Base-by-base conservation (phyloP, 371 early-diverging fungal species). In the Rhizomucor miehei region DNA sequence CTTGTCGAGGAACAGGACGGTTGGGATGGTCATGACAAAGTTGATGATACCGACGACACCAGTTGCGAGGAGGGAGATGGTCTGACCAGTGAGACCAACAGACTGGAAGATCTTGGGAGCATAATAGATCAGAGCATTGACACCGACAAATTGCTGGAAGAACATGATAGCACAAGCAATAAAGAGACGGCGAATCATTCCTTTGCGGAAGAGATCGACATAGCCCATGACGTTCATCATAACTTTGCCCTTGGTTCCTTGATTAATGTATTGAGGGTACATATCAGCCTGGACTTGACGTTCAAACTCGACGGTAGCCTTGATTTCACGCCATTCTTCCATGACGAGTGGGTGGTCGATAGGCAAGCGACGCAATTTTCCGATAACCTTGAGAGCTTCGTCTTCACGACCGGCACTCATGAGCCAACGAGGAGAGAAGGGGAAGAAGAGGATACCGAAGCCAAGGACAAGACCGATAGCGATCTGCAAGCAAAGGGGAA, bases 341-440 rank as follows among this genome's bases (percentile, higher is more conserved):
- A 78, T 24, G 10, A 93, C 86, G 9, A 60, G 66, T 6, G 86
- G 68, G 52, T 72, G 70, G 41, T 77, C 69, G 37, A 59, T 60
- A 48, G 82, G 68, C 24, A 80, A 73, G 47, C 83, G 71, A 21
- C 92, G 85, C 60, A 96, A 73, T 45, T 84, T 78, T 43, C 90
- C 84, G 2, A 97, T 64, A 14, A 86, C 87, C 19, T 57, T 45
- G 9, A 84, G 70, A 4, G 89, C 90, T 54, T 94, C 92, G 14
- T 84, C 85, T 25, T 81, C 70, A 12, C 87, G 80, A 43, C 65
- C 80, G 52, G 82, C 62, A 47, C 67, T 63, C 60, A 86, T 79
- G 50, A 97, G 70, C 93, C 94, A 97, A 67, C 95, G 90, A 35
- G 95, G 95, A 6, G 94, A 93, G 69, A 65, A 83, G n/a, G 95